Evolutionary conservation across 2,329 filamentous ascomycete genomes (phyloP), one percentile per base, ranked within the genome.

Genomic region (Xylogone sp.): DNA sequence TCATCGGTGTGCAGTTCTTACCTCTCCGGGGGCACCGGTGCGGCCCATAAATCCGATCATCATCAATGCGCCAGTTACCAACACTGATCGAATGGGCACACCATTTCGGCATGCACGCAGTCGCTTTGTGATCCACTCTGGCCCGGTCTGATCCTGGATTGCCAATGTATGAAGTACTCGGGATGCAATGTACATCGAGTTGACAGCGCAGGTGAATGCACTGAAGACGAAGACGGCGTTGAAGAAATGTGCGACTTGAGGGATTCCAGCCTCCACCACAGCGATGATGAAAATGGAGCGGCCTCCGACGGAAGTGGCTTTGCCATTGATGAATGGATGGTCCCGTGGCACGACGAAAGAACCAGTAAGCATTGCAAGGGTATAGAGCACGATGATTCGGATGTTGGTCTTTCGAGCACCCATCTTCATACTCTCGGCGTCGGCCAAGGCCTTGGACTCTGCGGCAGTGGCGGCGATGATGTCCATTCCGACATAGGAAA

Each of bases 391-490:
- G 44, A 71, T 60, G 34, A 71, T 64, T 48, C 69, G 67, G 12
- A 71, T 62, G 51, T 64, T 65, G 50, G 71, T 69, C 49, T 72
- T 72, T 42, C 69, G 60, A 13, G 68, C 65, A 2, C 65, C 69
- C 68, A 72, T 70, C 52, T 72, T 72, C 64, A 71, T 71, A 51
- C 62, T 67, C 50, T 71, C 69, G 0, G 68, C 63, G 43, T 70
- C 61, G 9, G 66, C 56, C 3, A 71, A 63, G 2, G 65, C 58
- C 46, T 61, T 64, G 48, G 62, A 68, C 46, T 71, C 69, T 8
- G 69, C 68, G 12, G 69, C 69, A 1, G 69, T 71, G 10, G 66
- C 66, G 24, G 65, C 68, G 16, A 71, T 63, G 20, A 70, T 71
- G 45, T 71, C 69, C 67, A 71, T 70, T 24, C 69, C 68, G 1